Base-by-base conservation (phyloP, 176 grass and related monocot genomes). In the Musa beccarii region DNA sequence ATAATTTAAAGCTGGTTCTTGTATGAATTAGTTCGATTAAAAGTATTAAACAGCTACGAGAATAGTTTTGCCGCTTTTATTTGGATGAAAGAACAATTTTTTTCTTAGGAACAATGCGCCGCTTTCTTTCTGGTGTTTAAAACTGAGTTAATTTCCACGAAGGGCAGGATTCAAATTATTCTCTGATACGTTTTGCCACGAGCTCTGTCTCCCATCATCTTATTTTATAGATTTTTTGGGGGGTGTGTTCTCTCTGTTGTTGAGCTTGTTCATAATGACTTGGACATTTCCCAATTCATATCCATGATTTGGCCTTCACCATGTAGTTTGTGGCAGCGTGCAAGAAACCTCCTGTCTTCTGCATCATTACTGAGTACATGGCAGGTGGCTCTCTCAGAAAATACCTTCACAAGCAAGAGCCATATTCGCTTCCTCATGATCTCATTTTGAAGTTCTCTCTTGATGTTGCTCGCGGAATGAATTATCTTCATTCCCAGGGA, bases 351-450 rank as follows among this genome's bases (percentile, higher is more conserved):
- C 96, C 96, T 54, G 91, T 99, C 20, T 99, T 95, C 80, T 99
- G 96, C 66, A 95, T 99, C 77, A 94, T 99, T 75, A 99, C 91
- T 0, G 89, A 99, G 72, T 99, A 86, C 83, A 99, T 99, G 96
- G 81, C 96, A 54, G 91, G 96, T 53, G 96, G 96, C 10, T 99
- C 96, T 67, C 88, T 99, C 59, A 86, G 86, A 23, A 99, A 99
- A 83, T 95, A 92, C 81, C 85, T 99, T 51, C 96, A 95, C 82
- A 87, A 94, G 74, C 96, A 94, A 87, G 86, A 87, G 52, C 89
- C 96, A 59, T 59, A 89, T 77, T 92, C 91, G 50, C 81, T 99
- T 81, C 96, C 96, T 71, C 82, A 84, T 50, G 73, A 83, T 69
- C 54, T 86, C 55, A 86, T 99, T 17, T 79, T 99, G 64, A 94